Conservation (phyloP, 495 filamentous ascomycete species). For the Amorphotheca resinae region DNA sequence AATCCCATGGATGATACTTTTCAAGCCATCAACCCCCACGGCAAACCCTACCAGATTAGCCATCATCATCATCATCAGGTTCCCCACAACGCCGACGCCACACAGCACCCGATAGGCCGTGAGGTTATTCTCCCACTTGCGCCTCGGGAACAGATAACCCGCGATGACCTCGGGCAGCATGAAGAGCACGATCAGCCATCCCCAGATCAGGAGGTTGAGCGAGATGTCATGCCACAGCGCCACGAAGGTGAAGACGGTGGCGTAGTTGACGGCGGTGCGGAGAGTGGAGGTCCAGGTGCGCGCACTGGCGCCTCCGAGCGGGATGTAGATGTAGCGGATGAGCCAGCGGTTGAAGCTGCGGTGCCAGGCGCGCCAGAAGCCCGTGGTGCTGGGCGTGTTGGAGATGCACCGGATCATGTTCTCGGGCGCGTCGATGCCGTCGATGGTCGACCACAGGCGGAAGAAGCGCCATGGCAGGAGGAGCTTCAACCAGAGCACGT, state of each 20-base stretch:
- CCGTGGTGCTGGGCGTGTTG: constrained; percentile 84
- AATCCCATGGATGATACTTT: constrained; percentile 61
- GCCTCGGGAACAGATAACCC: constrained; percentile 53
- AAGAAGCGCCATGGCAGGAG: constrained; percentile 96
- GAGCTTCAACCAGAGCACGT: constrained; percentile 97
- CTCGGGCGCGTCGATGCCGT: constrained; percentile 89
- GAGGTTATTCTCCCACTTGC: constrained; percentile 52
- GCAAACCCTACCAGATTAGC: constrained; percentile 95
- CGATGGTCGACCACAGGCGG: constrained; percentile 81
- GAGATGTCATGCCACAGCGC: constrained; percentile 98
- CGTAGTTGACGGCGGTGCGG: constrained; percentile 51
- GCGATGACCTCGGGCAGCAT: constrained; percentile 78
- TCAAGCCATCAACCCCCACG: constrained; percentile 75
- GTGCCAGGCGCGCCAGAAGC: constrained; percentile 96
- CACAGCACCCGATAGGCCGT: constrained; percentile 67
- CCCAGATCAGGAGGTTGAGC: constrained; percentile 86
- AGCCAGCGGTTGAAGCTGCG: constrained; percentile 89
- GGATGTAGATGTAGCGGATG: constrained; percentile 87
- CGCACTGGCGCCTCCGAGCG: constrained; percentile 52
- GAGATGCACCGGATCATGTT: constrained; percentile 97
- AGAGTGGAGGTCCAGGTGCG: constrained; percentile 27
- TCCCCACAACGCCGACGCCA: constrained; percentile 74
- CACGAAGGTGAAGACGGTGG: constrained; percentile 92
- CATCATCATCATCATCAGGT: constrained; percentile 89
- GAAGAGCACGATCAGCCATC: constrained; percentile 90